Evolutionary conservation across 2,329 filamentous ascomycete species (phyloP).

Genomic region (Cladophialophora immunda): DNA sequence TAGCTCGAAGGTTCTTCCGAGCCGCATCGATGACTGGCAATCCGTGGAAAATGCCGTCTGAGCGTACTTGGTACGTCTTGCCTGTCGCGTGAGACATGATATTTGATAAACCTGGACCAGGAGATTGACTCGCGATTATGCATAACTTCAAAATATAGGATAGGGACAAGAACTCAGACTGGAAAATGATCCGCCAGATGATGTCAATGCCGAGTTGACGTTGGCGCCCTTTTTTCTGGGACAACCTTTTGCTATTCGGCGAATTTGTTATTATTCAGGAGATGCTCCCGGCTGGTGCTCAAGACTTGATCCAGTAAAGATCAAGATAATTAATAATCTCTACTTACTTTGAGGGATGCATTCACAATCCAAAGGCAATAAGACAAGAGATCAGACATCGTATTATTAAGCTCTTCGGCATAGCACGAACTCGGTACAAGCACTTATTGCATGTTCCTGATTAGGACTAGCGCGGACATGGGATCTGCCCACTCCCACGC

Average conservation of each 20-base stretch:
- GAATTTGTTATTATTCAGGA: constrained; percentile 13
- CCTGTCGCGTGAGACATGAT: constrained; percentile 21
- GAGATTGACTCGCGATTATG: constrained; percentile 3
- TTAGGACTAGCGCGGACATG: no score
- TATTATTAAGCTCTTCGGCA: background rate
- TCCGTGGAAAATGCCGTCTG: constrained; percentile 31
- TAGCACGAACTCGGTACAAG: no score
- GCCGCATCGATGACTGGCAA: constrained; percentile 24
- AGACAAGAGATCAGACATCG: constrained; percentile 10
- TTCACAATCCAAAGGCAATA: background rate
- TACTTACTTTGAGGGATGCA: no score
- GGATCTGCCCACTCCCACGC: no score
- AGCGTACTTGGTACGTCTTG: constrained; percentile 25
- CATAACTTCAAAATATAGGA: background rate
- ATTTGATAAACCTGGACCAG: background rate
- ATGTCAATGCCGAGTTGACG: constrained; percentile 15
- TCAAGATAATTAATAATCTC: no score
- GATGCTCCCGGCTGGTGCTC: constrained; percentile 2
- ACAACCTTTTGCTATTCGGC: constrained; percentile 9
- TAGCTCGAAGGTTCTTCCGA: constrained; percentile 20
- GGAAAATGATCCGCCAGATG: constrained; percentile 1
- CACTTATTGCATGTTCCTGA: no score
- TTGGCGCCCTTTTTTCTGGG: background rate
- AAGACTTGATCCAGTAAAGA: background rate
- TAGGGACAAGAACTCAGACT: background rate